Base-by-base conservation (phyloP, 1,284 basidiomycete genomes). In the Austroboletus novae-zelandiae region DNA sequence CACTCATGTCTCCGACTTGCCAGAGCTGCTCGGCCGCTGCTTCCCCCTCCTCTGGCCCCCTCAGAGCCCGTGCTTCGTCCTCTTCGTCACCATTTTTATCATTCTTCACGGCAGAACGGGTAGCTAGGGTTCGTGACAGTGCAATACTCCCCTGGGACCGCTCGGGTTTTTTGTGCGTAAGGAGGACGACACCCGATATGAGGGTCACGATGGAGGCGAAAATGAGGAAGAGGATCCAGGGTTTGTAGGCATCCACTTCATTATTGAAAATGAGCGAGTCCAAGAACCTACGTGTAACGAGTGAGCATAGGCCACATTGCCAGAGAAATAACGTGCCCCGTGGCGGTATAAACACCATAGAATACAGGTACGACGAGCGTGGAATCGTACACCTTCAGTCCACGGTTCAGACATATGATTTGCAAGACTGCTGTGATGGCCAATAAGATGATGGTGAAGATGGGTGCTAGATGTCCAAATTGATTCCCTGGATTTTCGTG, bases 381-480 rank as follows among this genome's bases (percentile, higher is more conserved):
- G 4, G 84, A 84, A 42, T 91, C 89, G 60, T 90, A 91, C 5
- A 86, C 82, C 61, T 84, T 84, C 18, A 95, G 74, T 5, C 89
- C 94, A 49, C 86, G 83, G 67, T 96, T 95, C 34, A 97, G 76
- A 65, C 91, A 95, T 40, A 94, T 82, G 55, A 97, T 96, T 67
- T 98, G 94, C 32, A 86, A 71, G 15, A 97, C 83, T 1, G 93
- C 94, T 0, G 92, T 94, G 40, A 81, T 65, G 6, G 78, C 79
- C 32, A 97, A 80, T 23, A 95, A 72, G 34, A 94, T 71, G 57
- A 97, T 83, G 0, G 92, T 94, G 64, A 94, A 80, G 52, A 96
- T 84, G 2, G 89, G 79, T 0, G 92, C 83, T 0, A 81, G 77
- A 59, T 92, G 89, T 1, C 86, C 83, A 57, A 96, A 90, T 72